These are phyloP conservation scores for Diophrys appendiculata DNA, from an alignment of 73 alveolate genomes.

Conservation along the genomic window DNA sequence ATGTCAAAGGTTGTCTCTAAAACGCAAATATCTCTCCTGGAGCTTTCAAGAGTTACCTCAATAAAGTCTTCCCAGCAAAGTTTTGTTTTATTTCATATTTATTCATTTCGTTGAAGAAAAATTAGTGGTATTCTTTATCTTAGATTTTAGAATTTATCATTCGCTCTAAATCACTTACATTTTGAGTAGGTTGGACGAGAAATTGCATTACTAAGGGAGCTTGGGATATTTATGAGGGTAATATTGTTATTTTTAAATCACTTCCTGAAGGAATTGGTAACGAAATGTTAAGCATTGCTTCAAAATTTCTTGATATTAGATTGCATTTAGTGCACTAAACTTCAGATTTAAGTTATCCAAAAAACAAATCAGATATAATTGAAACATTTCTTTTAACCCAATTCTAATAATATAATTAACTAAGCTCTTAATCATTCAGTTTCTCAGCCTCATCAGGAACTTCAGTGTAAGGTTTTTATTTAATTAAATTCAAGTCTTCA, in stretches of 20 bases:
- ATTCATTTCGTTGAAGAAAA: neutral
- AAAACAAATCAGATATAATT: constrained; percentile 85
- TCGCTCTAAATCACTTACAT: neutral
- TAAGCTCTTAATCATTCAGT: constrained; percentile 80
- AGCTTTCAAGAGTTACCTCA: no score
- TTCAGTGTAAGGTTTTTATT: constrained; percentile 76
- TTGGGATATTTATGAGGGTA: neutral
- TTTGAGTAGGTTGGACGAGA: neutral
- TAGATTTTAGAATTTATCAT: neutral
- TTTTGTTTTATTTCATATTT: neutral
- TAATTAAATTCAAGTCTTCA: constrained; percentile 92
- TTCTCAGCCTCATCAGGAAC: constrained; percentile 17
- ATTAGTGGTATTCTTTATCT: neutral
- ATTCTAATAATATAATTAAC: constrained; percentile 81
- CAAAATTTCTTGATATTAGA: constrained; percentile 83
- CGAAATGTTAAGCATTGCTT: constrained; percentile 83
- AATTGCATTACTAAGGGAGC: neutral
- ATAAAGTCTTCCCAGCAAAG: neutral
- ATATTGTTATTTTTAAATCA: neutral
- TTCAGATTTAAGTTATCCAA: constrained; percentile 89
- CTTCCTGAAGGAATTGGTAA: constrained; percentile 82
- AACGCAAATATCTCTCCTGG: no score
- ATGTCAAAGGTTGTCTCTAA: no score
- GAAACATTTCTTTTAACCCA: constrained; percentile 85
- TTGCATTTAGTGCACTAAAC: constrained; percentile 86